A percentile compares a stretch with the other conserved stretches of the same genome.
phyloP scores from a whole-genome alignment of 176 grass and related monocot genomes.

The Oryza meyeriana region DNA sequence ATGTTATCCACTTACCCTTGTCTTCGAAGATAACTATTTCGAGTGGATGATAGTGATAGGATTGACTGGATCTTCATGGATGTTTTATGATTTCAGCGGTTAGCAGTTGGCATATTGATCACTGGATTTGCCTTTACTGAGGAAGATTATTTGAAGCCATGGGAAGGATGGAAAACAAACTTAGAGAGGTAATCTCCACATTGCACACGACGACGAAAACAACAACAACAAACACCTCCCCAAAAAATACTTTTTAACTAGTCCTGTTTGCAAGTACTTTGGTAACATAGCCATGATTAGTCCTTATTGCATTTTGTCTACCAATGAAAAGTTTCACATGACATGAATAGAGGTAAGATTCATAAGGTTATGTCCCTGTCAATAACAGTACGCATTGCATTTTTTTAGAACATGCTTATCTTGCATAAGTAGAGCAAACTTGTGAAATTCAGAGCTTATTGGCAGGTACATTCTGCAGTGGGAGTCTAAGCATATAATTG shows the following conservation, averaged over 20 bases:
- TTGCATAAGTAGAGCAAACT: slow-evolving; percentile 8
- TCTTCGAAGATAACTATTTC: not conserved
- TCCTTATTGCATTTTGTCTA: not conserved
- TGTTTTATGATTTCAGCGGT: slow-evolving; percentile 52
- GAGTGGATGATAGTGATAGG: not conserved
- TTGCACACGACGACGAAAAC: not conserved
- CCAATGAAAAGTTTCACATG: not conserved
- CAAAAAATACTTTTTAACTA: not conserved
- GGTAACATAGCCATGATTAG: not conserved
- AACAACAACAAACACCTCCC: too few species aligned
- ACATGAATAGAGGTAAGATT: not conserved
- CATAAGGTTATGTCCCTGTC: not conserved
- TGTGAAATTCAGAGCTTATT: slow-evolving; percentile 23
- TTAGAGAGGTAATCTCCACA: slow-evolving; percentile 98
- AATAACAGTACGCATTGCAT: slow-evolving; percentile 1
- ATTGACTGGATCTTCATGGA: slow-evolving; percentile 21
- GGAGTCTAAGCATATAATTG: slow-evolving; percentile 87
- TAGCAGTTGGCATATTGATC: slow-evolving; percentile 77
- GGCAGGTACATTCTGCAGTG: slow-evolving; percentile 80
- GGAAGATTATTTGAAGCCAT: slow-evolving; percentile 81
- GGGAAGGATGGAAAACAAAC: slow-evolving; percentile 85
- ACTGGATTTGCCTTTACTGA: slow-evolving; percentile 77
- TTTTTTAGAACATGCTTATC: not conserved
- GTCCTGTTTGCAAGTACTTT: not conserved
- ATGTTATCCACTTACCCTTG: not conserved